Evolutionary conservation across 116 monocot genomes (phyloP).

Genomic region (Cymodocea nodosa): DNA sequence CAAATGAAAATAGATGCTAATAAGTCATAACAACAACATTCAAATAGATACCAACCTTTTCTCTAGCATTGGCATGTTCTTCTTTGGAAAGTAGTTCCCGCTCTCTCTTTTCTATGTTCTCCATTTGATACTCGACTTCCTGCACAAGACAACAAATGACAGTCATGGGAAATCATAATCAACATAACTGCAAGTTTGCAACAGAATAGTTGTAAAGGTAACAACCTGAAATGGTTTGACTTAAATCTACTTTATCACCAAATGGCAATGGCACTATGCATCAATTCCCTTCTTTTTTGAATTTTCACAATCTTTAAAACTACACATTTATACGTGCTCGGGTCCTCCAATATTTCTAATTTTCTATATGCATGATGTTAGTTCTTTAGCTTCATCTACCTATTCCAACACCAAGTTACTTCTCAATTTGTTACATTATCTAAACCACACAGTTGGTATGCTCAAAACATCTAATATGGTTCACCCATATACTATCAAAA

Average conservation of each 20-base stretch:
- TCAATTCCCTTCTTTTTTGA: too few relatives aligned
- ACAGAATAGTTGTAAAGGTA: neutral
- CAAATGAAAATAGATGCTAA: constrained; percentile 1
- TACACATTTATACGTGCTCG: too few relatives aligned
- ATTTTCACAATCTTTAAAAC: too few relatives aligned
- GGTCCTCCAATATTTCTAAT: too few relatives aligned
- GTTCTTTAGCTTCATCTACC: too few relatives aligned
- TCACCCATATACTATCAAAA: too few relatives aligned
- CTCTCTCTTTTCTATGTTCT: constrained; percentile 41
- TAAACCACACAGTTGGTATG: neutral
- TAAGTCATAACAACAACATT: neutral
- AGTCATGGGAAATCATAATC: neutral
- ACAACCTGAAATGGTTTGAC: too few relatives aligned
- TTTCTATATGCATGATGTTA: too few relatives aligned
- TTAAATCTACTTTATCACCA: too few relatives aligned
- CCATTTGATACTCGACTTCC: constrained; percentile 34
- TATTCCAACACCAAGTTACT: too few relatives aligned
- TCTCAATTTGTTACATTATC: too few relatives aligned
- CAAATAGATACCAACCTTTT: constrained; percentile 39
- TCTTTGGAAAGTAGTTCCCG: constrained; percentile 40
- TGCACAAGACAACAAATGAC: constrained; percentile 13
- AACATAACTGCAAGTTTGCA: neutral
- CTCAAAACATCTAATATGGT: neutral
- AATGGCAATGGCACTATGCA: too few relatives aligned
- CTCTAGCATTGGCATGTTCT: constrained; percentile 54